Base-by-base conservation (phyloP, 805 yeast species). In the Saccharomyces eubayanus region DNA sequence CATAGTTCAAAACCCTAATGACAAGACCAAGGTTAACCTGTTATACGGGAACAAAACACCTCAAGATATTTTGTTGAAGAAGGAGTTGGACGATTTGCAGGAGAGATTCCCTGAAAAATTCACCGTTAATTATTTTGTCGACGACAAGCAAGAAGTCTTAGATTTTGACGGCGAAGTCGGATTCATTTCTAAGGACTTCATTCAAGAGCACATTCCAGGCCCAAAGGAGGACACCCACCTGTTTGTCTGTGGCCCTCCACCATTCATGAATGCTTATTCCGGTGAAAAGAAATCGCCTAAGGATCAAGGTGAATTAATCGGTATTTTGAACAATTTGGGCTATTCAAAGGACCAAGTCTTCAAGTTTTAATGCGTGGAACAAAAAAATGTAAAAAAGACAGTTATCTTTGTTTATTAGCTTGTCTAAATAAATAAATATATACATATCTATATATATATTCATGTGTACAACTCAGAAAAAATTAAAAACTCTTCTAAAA, bases 221-320 rank as follows among this genome's bases (percentile, higher is more conserved):
- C 85, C 97, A 36, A 77, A 73, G 50, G 86, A 82, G 54, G 81
- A 84, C 72, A 76, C 80, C 64, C 86, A 85, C 67, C 80, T 91
- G 55, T 92, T 87, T 63, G 87, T 92, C 54, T 94, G 99, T 73
- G 99, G 99, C 53, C 99, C 99, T 56, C 96, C 96, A 66, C 87
- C 87, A 46, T 78, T 94, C 70, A 88, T 88, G 84, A 78, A 85
- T 53, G 90, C 96, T 55, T 66, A 90, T 61, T 88, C 96, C 28
- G 99, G 99, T 67, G 71, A 72, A 63, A 92, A 92, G 81, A 77
- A 74, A 48, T 83, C 94, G 51, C 95, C 96, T 62, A 64, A 84
- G 53, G 97, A 91, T 69, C 99, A 94, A 78, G 99, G 99, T 74
- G 96, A 88, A 74, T 80, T 94, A 54, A 76, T 84, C 29, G 99